Conservation (phyloP, 768 basidiomycete species). For the Mycena kentingensis region DNA sequence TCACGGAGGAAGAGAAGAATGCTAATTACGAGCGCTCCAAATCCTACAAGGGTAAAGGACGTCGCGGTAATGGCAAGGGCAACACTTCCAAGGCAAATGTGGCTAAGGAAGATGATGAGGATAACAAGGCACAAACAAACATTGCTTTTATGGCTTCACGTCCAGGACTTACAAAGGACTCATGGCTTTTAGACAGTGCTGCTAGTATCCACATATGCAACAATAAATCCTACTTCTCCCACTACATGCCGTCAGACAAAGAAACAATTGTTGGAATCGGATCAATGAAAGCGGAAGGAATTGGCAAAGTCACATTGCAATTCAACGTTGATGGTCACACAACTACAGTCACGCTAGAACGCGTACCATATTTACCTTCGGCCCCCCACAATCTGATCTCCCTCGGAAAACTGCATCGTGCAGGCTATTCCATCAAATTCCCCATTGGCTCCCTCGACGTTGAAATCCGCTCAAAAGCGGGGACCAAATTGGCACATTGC, state of each 20-base stretch:
- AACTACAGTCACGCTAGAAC: neutral
- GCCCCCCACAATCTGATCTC: neutral
- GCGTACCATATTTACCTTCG: neutral
- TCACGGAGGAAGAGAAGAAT: constrained; percentile 6
- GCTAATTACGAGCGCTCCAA: constrained; percentile 6
- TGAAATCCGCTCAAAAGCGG: no score
- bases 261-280: constrained; percentile 8
- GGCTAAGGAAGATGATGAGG: neutral
- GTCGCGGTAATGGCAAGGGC: neutral
- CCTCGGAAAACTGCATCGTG: neutral
- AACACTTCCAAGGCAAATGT: neutral
- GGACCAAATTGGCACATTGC: no score
- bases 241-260: neutral
- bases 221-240: neutral
- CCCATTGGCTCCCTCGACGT: no score
- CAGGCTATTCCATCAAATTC: neutral
- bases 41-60: neutral
- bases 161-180: neutral
- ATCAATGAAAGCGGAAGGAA: neutral
- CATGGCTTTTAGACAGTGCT: constrained; percentile 8
- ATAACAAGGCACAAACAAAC: neutral
- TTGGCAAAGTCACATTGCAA: neutral
- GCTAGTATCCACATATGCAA: constrained; percentile 4
- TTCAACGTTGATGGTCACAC: constrained; percentile 3
- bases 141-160: neutral